These are phyloP conservation scores for Botrytis medusae DNA, from an alignment of 2,329 filamentous ascomycete species.

Conservation along the genomic window DNA sequence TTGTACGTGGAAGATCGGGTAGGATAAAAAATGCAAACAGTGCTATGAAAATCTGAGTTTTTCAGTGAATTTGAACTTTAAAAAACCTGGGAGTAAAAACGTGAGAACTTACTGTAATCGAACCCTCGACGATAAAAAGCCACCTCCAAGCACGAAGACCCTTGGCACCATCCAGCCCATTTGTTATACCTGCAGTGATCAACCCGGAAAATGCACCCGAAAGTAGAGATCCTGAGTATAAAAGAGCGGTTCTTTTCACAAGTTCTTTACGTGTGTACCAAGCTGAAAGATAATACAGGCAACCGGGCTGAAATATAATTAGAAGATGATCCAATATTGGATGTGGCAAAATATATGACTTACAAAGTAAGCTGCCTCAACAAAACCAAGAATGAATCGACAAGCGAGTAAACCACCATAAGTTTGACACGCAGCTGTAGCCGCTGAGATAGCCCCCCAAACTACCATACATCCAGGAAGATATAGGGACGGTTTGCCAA, in stretches of 20 bases:
- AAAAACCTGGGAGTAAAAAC: too few relatives aligned
- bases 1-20: slow-evolving; percentile 55
- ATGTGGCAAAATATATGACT: slow-evolving; percentile 9
- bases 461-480: slow-evolving; percentile 50
- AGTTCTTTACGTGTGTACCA: slow-evolving; percentile 49
- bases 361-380: slow-evolving; percentile 57
- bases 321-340: neutral
- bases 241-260: slow-evolving; percentile 47
- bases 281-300: slow-evolving; percentile 33
- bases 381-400: slow-evolving; percentile 52
- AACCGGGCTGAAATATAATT: slow-evolving; percentile 21
- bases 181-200: slow-evolving; percentile 50
- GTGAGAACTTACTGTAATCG: slow-evolving; percentile 41
- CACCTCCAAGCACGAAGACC: slow-evolving; percentile 54
- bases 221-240: slow-evolving; percentile 47
- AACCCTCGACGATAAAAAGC: slow-evolving; percentile 50
- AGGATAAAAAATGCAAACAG: slow-evolving; percentile 40
- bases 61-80: neutral
- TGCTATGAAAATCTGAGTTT: slow-evolving; percentile 10
- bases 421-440: slow-evolving; percentile 49
- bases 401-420: slow-evolving; percentile 48
- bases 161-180: slow-evolving; percentile 47
- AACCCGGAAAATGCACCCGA: slow-evolving; percentile 52
- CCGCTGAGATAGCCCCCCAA: slow-evolving; percentile 51
- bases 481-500: slow-evolving; percentile 51